Base-by-base conservation (phyloP, 2,329 filamentous ascomycete species). In the Sodiomyces alkalinus region DNA sequence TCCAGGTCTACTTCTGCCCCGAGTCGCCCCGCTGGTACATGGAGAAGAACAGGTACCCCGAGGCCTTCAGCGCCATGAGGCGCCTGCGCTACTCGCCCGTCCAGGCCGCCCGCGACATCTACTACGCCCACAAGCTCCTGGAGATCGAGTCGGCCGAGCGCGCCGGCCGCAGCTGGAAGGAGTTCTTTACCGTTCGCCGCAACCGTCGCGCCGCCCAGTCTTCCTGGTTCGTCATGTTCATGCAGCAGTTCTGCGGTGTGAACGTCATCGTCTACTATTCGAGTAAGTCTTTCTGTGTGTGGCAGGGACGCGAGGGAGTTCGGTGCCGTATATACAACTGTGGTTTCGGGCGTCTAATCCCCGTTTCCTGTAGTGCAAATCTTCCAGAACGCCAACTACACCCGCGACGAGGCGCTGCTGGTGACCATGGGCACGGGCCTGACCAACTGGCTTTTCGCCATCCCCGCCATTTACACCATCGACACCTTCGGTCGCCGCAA, bases 241-340 rank as follows among this genome's bases (percentile, higher is more conserved):
- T 51, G 43, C 49, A 53, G 17, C 46, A 53, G 5, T 51, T 52
- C 9, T 52, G 47, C 6, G 49, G 49, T 1, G 49, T 72, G 29
- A 73, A 72, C 31, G 63, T 69, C 18, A 62, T 70, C 18, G 62
- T 63, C 1, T 71, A 68, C 39, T 71, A 69, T 39, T 64, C 57
- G 1, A 67, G 57, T 0, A 61, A 16, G 23, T 17, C 4, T 5
- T 7, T 4, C 14, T 14, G n/a, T n/a, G 8, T 5, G 15, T 5
- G n/a, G 7, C 14, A 5, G 12, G 10, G 10, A n/a, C 4, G 3
- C 8, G 4, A 6, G 7, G 7, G 4, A 6, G 21, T 14, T 17
- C 7, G 8, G 4, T 7, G 4, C 11, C 15, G 16, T 11, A 25
- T 10, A 25, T n/a, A 6, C 5, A 17, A 25, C 23, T n/a, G n/a